Percentiles rank a stretch among this genome's conserved stretches.
phyloP scores from a whole-genome alignment of 495 filamentous ascomycete genomes.

The Penicillium egyptiacum region DNA sequence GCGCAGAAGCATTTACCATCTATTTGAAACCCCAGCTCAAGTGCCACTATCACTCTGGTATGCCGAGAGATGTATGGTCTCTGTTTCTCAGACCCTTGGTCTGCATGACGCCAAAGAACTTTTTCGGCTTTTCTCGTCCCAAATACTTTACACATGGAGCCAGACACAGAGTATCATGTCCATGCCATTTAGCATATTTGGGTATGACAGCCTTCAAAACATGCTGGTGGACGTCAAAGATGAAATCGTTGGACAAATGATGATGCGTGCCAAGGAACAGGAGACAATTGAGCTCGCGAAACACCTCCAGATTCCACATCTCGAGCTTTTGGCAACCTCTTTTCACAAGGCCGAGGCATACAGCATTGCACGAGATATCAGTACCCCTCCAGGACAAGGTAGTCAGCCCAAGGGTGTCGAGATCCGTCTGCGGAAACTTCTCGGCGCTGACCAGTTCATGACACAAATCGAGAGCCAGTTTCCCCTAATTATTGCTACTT shows the following conservation, averaged over 20 bases:
- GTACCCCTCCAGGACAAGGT: conserved; percentile 53
- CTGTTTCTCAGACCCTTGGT: conserved; percentile 62
- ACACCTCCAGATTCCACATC: conserved; percentile 52
- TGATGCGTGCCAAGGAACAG: conserved; percentile 75
- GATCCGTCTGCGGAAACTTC: conserved; percentile 60
- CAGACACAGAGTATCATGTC: conserved; percentile 58
- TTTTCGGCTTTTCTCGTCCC: conserved; percentile 85
- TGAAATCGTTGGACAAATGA: conserved; percentile 77
- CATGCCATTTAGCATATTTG: conserved; percentile 81
- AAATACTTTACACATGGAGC: conserved; percentile 93
- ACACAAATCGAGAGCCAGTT: conserved; percentile 65
- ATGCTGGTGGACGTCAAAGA: conserved; percentile 72
- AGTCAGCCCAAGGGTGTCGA: conserved; percentile 62
- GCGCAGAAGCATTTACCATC: conserved; percentile 82
- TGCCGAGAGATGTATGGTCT: conserved; percentile 66
- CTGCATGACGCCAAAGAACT: conserved; percentile 64
- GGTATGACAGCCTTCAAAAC: conserved; percentile 66
- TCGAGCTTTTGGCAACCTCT: conserved; percentile 60
- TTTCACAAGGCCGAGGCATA: conserved; percentile 86
- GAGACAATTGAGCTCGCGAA: conserved; percentile 58
- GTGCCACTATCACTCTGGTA: conserved; percentile 62
- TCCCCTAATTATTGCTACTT: conserved; percentile 67
- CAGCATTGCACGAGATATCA: conserved; percentile 75
- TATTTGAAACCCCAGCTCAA: conserved; percentile 81
- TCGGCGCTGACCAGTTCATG: conserved; percentile 66